Percentiles rank a stretch among this genome's conserved stretches.
phyloP scores from a whole-genome alignment of 129 eudicot genomes.

The Rutidosis leptorrhynchoides region DNA sequence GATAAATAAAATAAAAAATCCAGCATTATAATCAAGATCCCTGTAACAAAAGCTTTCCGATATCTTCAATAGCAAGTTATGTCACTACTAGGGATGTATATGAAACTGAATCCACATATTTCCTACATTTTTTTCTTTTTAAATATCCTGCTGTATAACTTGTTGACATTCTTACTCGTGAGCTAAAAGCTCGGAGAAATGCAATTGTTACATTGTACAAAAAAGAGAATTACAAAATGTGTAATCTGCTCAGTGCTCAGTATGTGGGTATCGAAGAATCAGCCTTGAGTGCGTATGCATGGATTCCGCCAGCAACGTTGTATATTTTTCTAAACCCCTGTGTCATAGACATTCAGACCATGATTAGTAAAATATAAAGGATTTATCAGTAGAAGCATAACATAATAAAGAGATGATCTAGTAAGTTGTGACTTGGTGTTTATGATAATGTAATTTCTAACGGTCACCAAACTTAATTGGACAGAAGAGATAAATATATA shows the following conservation, averaged over 20 bases:
- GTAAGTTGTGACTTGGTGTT: neutral
- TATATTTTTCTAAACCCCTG: constrained; percentile 88
- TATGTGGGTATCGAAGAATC: constrained; percentile 82
- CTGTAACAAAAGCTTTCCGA: too few species aligned
- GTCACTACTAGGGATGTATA: too few species aligned
- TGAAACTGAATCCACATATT: too few species aligned
- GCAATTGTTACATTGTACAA: neutral
- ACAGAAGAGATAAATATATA: too few species aligned
- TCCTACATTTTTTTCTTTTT: neutral
- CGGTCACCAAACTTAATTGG: neutral
- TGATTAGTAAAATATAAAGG: neutral
- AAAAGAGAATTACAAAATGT: neutral
- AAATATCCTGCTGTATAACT: neutral
- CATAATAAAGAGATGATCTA: neutral
- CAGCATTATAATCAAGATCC: neutral
- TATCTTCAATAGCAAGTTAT: too few species aligned
- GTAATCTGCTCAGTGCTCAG: constrained; percentile 25
- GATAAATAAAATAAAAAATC: neutral
- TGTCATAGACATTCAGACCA: constrained; percentile 12
- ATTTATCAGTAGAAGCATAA: neutral
- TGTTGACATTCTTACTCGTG: neutral
- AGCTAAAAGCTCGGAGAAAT: neutral
- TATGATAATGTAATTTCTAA: neutral
- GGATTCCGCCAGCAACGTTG: constrained; percentile 89
- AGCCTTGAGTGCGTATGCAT: constrained; percentile 81